Evolutionary conservation across 2,329 filamentous ascomycete species (phyloP), one percentile per base, ranked within the genome.

Genomic region (Paracamarosporium sp.): DNA sequence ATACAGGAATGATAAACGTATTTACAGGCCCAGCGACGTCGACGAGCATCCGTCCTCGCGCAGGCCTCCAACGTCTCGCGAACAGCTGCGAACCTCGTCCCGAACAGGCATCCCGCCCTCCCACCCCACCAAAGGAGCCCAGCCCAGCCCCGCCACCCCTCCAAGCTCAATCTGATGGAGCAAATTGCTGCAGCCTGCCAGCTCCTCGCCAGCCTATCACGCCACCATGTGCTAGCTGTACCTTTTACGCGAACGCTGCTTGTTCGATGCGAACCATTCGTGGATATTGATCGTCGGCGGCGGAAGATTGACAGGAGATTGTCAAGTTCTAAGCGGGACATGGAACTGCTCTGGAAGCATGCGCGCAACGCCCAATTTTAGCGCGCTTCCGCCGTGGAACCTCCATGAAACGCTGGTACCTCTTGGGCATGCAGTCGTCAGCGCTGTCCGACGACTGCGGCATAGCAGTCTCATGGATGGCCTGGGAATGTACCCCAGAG

Each of bases 131-230:
- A 51, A 48, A 36, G 13, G 36, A 40, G 17, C 20, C 22, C 38
- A 56, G 24, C 48, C 38, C 45, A 53, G 48, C 48, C 35, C 36
- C 31, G 27, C 50, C 47, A 47, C 53, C 61, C 55, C 54, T 45
- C 56, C 62, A 57, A 47, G 62, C 59, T 62, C 60, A 58, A 65
- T 61, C 55, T 61, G 48, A 59, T 57, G 56, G 56, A 50, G 58
- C 43, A 65, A 53, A 63, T 66, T 58, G 52, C 28, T 33, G 44
- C 50, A 28, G 25, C 24, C 46, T 40, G 46, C 50, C 52, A 31
- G 27, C 56, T 31, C 33, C 33, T n/a, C 57, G n/a, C 27, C 56
- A 48, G 45, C 62, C 59, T 64, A 62, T 67, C 62, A 65, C 43
- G 33, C 61, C 61, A 54, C 56, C 57, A 61, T 61, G 62, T 59